Evolutionary conservation across 768 basidiomycete species (phyloP).

Genomic region (Mycena indigotica): DNA sequence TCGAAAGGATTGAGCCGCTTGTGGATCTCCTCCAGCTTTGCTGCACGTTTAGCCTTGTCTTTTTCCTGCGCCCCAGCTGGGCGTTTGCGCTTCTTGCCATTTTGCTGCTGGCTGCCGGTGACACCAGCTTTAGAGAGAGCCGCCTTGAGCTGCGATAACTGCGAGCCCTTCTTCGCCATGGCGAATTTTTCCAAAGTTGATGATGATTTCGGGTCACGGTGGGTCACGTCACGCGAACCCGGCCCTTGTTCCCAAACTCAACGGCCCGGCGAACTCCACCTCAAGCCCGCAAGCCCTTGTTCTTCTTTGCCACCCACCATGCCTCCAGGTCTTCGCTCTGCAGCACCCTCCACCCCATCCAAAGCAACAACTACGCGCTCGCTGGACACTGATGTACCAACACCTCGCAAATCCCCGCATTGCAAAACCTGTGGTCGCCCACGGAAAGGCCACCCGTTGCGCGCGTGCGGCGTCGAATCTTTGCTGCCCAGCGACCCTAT

Average conservation of each 20-base stretch:
- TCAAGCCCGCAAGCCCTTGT: not conserved
- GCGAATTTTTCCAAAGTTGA: not conserved
- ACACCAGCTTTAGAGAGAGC: constrained; percentile 82
- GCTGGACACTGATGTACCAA: not conserved
- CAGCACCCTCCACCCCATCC: not conserved
- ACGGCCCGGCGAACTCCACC: too few relatives aligned
- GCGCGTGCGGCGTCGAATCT: constrained; percentile 13
- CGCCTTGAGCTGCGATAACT: constrained; percentile 87
- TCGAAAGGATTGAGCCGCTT: constrained; percentile 93
- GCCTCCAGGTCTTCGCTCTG: not conserved
- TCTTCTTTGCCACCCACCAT: not conserved
- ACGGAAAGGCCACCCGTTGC: constrained; percentile 21
- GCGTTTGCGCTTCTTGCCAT: constrained; percentile 79
- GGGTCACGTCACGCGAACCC: not conserved
- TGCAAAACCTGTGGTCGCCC: constrained; percentile 24
- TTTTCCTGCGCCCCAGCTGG: constrained; percentile 55
- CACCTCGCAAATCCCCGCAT: constrained; percentile 21
- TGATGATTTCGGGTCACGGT: not conserved
- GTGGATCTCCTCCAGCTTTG: constrained; percentile 82
- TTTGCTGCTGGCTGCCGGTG: constrained; percentile 54
- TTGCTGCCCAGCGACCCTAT: constrained; percentile 1
- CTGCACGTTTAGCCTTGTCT: constrained; percentile 80
- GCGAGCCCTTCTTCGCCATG: constrained; percentile 87
- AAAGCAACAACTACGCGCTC: not conserved
- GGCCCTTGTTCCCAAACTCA: not conserved